Percentiles rank a stretch among this genome's conserved stretches.
These are phyloP conservation scores for Starmerella cellae DNA, from an alignment of 805 yeast species.

Conservation along the genomic window DNA sequence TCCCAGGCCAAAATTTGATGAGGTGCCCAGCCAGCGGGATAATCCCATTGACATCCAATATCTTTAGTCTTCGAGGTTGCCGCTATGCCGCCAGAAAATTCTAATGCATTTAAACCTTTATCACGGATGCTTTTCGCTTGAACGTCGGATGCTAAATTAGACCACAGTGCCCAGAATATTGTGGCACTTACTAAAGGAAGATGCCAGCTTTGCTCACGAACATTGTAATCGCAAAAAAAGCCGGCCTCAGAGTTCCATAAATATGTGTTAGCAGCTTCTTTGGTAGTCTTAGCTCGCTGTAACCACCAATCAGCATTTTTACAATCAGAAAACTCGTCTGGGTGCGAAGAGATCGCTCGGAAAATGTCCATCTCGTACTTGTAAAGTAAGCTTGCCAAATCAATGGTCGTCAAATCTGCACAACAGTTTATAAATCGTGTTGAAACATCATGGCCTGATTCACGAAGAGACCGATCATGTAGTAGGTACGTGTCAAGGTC, in stretches of 20 bases:
- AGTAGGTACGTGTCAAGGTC: constrained; percentile 75
- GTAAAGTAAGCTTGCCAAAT: constrained; percentile 70
- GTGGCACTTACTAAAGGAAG: constrained; percentile 69
- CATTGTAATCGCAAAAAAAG: constrained; percentile 73
- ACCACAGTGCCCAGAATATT: constrained; percentile 85
- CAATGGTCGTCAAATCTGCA: constrained; percentile 82
- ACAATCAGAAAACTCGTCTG: constrained; percentile 32
- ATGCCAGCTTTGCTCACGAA: constrained; percentile 41
- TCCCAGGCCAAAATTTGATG: constrained; percentile 92
- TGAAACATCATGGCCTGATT: constrained; percentile 91
- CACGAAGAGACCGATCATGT: constrained; percentile 91
- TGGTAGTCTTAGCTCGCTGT: constrained; percentile 42
- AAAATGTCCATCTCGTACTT: constrained; percentile 86
- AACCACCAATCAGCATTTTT: constrained; percentile 51
- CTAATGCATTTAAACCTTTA: constrained; percentile 53
- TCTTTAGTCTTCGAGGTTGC: constrained; percentile 77
- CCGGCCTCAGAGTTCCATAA: constrained; percentile 75
- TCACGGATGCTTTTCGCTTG: constrained; percentile 56
- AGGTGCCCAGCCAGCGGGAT: constrained; percentile 97
- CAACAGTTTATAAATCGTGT: constrained; percentile 82
- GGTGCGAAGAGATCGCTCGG: constrained; percentile 42
- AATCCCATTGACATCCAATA: constrained; percentile 81
- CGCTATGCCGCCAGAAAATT: constrained; percentile 77
- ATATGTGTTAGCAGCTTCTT: constrained; percentile 45
- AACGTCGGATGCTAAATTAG: constrained; percentile 49